Evolutionary conservation across 768 basidiomycete species (phyloP).

Genomic region (Floccularia luteovirens): DNA sequence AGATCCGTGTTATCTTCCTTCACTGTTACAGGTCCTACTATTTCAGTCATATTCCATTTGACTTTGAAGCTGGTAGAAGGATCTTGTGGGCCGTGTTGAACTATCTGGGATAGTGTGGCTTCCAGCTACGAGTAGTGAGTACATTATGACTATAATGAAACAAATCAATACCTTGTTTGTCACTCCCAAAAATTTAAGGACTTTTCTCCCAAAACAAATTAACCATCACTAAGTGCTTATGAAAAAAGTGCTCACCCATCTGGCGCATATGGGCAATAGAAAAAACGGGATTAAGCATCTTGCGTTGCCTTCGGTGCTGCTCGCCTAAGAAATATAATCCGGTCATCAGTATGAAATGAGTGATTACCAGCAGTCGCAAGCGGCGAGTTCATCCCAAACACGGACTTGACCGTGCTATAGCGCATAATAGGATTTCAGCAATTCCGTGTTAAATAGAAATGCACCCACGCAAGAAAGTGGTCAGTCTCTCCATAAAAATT

Average conservation of each 20-base stretch:
- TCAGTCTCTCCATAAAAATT: slow-evolving; percentile 19
- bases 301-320: slow-evolving; percentile 33
- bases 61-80: background rate
- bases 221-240: background rate
- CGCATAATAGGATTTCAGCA: slow-evolving; percentile 10
- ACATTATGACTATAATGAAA: too few relatives aligned
- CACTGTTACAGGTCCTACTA: too few relatives aligned
- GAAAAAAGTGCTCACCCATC: slow-evolving; percentile 5
- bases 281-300: slow-evolving; percentile 38
- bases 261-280: slow-evolving; percentile 30
- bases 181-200: slow-evolving; percentile 24
- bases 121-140: too few relatives aligned
- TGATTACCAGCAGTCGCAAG: slow-evolving; percentile 15
- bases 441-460: background rate
- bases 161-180: slow-evolving; percentile 14
- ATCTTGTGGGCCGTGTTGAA: slow-evolving; percentile 21
- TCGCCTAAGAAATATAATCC: slow-evolving; percentile 27
- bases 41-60: background rate
- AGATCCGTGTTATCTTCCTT: too few relatives aligned
- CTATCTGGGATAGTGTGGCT: slow-evolving; percentile 12
- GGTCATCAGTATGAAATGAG: too few relatives aligned
- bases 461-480: slow-evolving; percentile 14
- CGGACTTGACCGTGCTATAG: slow-evolving; percentile 7
- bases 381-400: slow-evolving; percentile 21
- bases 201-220: too few relatives aligned